phyloP scores from a whole-genome alignment of 2,329 filamentous ascomycete genomes.

The Colletotrichum somersetense region DNA sequence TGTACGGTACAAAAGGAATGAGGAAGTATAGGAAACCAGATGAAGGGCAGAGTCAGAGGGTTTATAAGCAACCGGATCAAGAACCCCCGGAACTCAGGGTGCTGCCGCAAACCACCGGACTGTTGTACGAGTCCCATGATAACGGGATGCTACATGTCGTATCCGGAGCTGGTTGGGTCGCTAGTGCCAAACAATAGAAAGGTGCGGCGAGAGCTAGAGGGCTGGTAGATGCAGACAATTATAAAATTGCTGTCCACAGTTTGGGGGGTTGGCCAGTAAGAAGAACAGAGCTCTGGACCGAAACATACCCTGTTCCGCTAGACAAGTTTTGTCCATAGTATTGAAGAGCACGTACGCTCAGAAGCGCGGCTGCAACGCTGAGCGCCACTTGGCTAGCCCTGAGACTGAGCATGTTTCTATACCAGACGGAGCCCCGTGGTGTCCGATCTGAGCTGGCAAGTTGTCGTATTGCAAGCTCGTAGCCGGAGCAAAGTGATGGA shows the following conservation, averaged over 20 bases:
- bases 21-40: not conserved
- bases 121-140: constrained; percentile 6
- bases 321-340: not conserved
- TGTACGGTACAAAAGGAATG: not conserved
- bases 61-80: constrained; percentile 11
- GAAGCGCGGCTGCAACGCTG: constrained; percentile 8
- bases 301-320: constrained; percentile 17
- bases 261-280: not conserved
- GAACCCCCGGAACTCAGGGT: not conserved
- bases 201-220: not conserved
- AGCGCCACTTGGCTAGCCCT: constrained; percentile 26
- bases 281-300: not conserved
- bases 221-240: not conserved
- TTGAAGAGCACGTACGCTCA: constrained; percentile 11
- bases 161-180: not conserved
- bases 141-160: not conserved
- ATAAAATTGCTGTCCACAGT: not conserved
- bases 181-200: not conserved
- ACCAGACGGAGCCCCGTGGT: not conserved
- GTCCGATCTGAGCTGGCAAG: not conserved
- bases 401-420: not conserved
- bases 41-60: not conserved
- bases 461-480: not conserved
- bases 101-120: not conserved
- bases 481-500: constrained; percentile 2